Conservation (phyloP, 2,329 filamentous ascomycete genomes). For the Stromatinia cepivora region DNA sequence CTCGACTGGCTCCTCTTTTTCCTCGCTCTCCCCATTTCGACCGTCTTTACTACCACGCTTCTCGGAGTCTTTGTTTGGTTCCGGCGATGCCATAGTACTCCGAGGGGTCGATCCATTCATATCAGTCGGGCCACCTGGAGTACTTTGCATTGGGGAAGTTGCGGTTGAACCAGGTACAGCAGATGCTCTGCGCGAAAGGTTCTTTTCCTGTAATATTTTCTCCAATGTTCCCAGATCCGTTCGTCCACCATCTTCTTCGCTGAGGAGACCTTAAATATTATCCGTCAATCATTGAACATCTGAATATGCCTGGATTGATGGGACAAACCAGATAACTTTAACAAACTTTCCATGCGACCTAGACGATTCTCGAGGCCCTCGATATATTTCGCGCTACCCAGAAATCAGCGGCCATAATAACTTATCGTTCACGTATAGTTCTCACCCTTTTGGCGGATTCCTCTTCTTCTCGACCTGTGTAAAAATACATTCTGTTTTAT, state of each 20-base stretch:
- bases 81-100: slow-evolving; percentile 53
- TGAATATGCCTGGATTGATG: neutral
- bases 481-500: slow-evolving; percentile 96
- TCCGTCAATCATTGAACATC: slow-evolving; percentile 28
- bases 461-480: slow-evolving; percentile 99
- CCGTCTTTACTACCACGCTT: slow-evolving; percentile 36
- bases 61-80: slow-evolving; percentile 38
- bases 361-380: slow-evolving; percentile 93
- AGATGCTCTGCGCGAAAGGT: slow-evolving; percentile 39
- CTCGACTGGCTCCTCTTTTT: slow-evolving; percentile 72
- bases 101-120: slow-evolving; percentile 44
- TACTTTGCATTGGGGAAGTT: slow-evolving; percentile 45
- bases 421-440: neutral
- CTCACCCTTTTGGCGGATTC: slow-evolving; percentile 91
- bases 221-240: slow-evolving; percentile 88
- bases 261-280: slow-evolving; percentile 64
- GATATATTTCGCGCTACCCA: slow-evolving; percentile 85
- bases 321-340: slow-evolving; percentile 72
- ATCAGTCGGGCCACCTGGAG: slow-evolving; percentile 43
- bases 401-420: slow-evolving; percentile 31
- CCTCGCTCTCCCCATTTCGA: slow-evolving; percentile 44
- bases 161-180: slow-evolving; percentile 36
- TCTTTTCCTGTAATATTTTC: slow-evolving; percentile 65
- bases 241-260: slow-evolving; percentile 79
- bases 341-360: slow-evolving; percentile 90